Conservation (phyloP, 164 flowering plant genomes). For the Nymphaea colorata region DNA sequence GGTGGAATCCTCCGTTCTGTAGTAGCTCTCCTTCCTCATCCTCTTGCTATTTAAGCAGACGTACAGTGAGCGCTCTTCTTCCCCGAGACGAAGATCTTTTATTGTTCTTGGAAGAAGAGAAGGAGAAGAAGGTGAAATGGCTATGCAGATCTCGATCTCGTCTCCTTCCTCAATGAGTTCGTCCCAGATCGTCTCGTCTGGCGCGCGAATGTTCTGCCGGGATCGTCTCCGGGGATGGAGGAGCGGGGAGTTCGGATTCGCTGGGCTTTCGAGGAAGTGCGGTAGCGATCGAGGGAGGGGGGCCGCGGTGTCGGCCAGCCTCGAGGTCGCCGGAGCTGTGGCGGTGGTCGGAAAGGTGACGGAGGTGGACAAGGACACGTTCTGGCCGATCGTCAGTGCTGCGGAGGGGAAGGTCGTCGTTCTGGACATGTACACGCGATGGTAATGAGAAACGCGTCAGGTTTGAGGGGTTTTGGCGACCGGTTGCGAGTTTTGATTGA, state of each 20-base stretch:
- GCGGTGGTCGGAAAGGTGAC: slow-evolving; percentile 25
- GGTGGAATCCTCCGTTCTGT: neutral
- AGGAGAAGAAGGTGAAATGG: slow-evolving; percentile 6
- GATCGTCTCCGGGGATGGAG: slow-evolving; percentile 4
- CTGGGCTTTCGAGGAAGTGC: neutral
- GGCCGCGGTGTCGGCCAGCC: slow-evolving; percentile 10
- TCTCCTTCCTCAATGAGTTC: slow-evolving; percentile 8
- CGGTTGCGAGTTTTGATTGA: too few species aligned
- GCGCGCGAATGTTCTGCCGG: neutral
- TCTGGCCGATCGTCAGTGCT: slow-evolving; percentile 29
- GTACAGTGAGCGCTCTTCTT: neutral
- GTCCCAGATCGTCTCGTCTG: neutral
- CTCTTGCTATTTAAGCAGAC: neutral
- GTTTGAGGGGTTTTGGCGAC: too few species aligned
- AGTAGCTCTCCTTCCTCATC: neutral
- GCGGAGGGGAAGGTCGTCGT: slow-evolving; percentile 27
- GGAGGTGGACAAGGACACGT: slow-evolving; percentile 32
- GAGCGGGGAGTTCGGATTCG: neutral
- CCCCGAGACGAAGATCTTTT: neutral
- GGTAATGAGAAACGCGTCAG: slow-evolving; percentile 9
- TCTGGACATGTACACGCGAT: slow-evolving; percentile 34
- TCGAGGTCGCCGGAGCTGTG: slow-evolving; percentile 20
- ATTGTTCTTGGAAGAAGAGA: neutral
- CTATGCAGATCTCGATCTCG: slow-evolving; percentile 12
- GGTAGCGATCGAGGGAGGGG: slow-evolving; percentile 5